Conservation (phyloP, 768 basidiomycete genomes). For the Termitomyces sp. region DNA sequence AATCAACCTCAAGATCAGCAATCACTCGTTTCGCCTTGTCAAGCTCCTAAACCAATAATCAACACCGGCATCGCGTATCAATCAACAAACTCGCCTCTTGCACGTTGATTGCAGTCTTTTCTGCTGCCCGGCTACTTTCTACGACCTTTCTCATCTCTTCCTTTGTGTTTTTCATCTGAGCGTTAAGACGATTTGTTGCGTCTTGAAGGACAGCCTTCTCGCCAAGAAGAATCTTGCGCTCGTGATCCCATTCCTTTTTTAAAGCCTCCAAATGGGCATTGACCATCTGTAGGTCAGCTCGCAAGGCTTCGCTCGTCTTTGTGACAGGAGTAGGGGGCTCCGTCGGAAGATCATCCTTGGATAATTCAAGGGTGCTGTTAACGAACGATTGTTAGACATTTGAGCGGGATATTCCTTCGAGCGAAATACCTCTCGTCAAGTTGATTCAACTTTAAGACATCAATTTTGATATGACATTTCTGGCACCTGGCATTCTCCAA, state of each 20-base stretch:
- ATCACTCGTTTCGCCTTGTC: conserved; percentile 62
- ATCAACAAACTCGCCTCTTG: conserved; percentile 43
- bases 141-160: conserved; percentile 49
- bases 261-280: conserved; percentile 59
- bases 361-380: conserved; percentile 48
- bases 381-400: neutral
- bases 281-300: conserved; percentile 51
- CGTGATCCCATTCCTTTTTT: conserved; percentile 67
- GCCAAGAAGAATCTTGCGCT: conserved; percentile 53
- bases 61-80: neutral
- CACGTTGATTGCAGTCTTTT: conserved; percentile 41
- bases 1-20: conserved; percentile 61
- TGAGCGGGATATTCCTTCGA: neutral
- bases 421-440: conserved; percentile 56
- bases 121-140: conserved; percentile 46
- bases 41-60: conserved; percentile 53
- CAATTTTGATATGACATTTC: conserved; percentile 62
- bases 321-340: conserved; percentile 68
- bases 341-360: conserved; percentile 36
- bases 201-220: conserved; percentile 74
- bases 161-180: conserved; percentile 51
- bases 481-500: conserved; percentile 60
- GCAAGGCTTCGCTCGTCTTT: conserved; percentile 59
- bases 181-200: conserved; percentile 59
- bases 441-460: conserved; percentile 37